Base-by-base conservation (phyloP, 2,329 filamentous ascomycete species). In the Trichoderma atroviride region DNA sequence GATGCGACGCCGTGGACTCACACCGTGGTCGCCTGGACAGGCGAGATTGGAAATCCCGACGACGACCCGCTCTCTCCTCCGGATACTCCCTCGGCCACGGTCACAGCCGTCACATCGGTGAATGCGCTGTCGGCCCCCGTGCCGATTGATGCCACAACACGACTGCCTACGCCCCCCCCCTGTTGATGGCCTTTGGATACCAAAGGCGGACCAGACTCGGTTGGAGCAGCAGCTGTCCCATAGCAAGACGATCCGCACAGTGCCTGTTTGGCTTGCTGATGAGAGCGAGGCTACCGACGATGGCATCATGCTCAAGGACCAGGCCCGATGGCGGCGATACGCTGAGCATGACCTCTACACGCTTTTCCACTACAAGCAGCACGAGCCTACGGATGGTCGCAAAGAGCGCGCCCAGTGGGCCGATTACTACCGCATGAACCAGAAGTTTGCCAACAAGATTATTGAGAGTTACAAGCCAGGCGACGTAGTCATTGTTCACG, bases 291-390 rank as follows among this genome's bases (percentile, higher is more conserved):
- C 87, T 7, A 78, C 81, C 56, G 85, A 88, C 0, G 86, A 92
- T 43, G 92, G 93, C 50, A 87, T 94, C 63, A 83, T 87, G 47
- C 84, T 98, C 72, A 92, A 91, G 74, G 92, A 97, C 74, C 94
- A 97, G 82, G 85, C 86, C 37, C 86, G 94, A 72, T 98, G 96
- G 95, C 88, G 94, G 72, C 88, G 92, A 52, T 98, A 96, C 79
- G 93, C 94, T 19, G 94, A 97, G 82, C 90, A 94, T 77, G 92
- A 97, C 75, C 85, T 98, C 33, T 97, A 97, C 82, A 94, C 93
- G 1, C 86, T 97, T 11, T 94, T 97, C 78, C 95, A 98, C 81
- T 98, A 98, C 85, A 97, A 97, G 82, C 93, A 96, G 77, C 92
- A 97, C 77, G 93, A 94, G 78, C 93, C 95, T 1, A 92, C 90